Base-by-base conservation (phyloP, 1,284 basidiomycete species). In the Phellopilus nigrolimitatus region DNA sequence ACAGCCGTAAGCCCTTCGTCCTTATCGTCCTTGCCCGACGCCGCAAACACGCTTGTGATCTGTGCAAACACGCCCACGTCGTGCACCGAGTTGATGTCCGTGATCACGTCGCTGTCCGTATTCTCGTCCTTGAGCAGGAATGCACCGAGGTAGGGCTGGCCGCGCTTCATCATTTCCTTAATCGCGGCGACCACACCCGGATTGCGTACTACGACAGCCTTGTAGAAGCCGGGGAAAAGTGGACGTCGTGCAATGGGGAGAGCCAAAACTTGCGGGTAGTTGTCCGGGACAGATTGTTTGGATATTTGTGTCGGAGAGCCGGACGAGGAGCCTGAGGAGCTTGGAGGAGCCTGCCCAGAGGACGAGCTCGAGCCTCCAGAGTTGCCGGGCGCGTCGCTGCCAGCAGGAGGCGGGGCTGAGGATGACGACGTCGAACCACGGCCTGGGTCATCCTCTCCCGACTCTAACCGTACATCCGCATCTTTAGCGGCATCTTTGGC, bases 151-250 rank as follows among this genome's bases (percentile, higher is more conserved):
- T 99, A 99, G 0, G 95, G 95, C 68, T 98, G 95, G 2, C 95
- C 95, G 47, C 93, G 90, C 63, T 89, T 86, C 80, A 97, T 91
- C 77, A 95, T 91, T 64, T 98, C 94, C 70, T 95, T 91, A 64
- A 99, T 92, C 4, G 94, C 94, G 15, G 88, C 84, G 55, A 98
- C 95, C 31, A 99, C 95, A 0, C 84, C 76, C 1, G 92, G 91
- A 59, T 97, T 89, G 27, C 87, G 82, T 54, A 97, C 79, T 54
- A 95, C 92, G 49, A 97, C 94, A 10, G 93, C 92, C 67, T 97
- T 97, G 80, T 99, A 97, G 68, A 97, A 97, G 41, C 94, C 95
- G 9, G 95, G 95, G 71, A 98, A 98, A 45, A 98, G 83, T 0
- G 95, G 95, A 31, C 95, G 81, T 49, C 95, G 88, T 28, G 94